Evolutionary conservation across 2,329 filamentous ascomycete genomes (phyloP).

Genomic region (Colletotrichum destructivum): DNA sequence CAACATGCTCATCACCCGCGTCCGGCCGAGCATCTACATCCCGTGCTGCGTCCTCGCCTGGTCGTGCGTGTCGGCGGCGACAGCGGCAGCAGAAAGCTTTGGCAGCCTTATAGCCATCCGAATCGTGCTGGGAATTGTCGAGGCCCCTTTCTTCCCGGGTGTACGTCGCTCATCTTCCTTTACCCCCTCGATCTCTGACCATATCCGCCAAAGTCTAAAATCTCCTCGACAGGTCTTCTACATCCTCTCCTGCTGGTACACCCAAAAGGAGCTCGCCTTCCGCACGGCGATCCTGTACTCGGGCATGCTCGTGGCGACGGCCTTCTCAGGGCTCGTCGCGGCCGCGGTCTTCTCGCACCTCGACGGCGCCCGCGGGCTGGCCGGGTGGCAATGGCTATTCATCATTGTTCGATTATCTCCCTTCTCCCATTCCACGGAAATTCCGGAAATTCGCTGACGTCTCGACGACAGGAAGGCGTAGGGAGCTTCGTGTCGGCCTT

Average conservation of each 20-base stretch:
- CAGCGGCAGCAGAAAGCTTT: slow-evolving; percentile 37
- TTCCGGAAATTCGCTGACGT: no score
- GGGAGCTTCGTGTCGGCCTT: slow-evolving; percentile 47
- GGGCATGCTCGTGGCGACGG: slow-evolving; percentile 48
- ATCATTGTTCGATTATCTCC: slow-evolving; percentile 59
- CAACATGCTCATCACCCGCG: slow-evolving; percentile 45
- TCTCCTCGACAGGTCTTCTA: slow-evolving; percentile 42
- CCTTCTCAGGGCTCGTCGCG: slow-evolving; percentile 61
- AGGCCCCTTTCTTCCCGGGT: slow-evolving; percentile 42
- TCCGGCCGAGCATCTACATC: slow-evolving; percentile 45
- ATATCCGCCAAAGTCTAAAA: background rate
- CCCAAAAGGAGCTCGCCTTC: slow-evolving; percentile 40
- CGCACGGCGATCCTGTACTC: slow-evolving; percentile 40
- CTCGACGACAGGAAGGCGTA: slow-evolving; percentile 63
- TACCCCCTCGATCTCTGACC: background rate
- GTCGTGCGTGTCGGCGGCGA: slow-evolving; percentile 42
- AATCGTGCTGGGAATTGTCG: slow-evolving; percentile 32
- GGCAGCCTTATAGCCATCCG: slow-evolving; percentile 30
- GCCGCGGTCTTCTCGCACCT: slow-evolving; percentile 56
- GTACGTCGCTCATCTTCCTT: slow-evolving; percentile 17
- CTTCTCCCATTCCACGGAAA: no score
- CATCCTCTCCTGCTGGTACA: slow-evolving; percentile 40
- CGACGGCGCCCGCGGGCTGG: slow-evolving; percentile 67
- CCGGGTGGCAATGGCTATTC: slow-evolving; percentile 79
- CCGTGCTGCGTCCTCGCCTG: slow-evolving; percentile 41